Base-by-base conservation (phyloP, 768 basidiomycete genomes). In the Mycena belliarum region DNA sequence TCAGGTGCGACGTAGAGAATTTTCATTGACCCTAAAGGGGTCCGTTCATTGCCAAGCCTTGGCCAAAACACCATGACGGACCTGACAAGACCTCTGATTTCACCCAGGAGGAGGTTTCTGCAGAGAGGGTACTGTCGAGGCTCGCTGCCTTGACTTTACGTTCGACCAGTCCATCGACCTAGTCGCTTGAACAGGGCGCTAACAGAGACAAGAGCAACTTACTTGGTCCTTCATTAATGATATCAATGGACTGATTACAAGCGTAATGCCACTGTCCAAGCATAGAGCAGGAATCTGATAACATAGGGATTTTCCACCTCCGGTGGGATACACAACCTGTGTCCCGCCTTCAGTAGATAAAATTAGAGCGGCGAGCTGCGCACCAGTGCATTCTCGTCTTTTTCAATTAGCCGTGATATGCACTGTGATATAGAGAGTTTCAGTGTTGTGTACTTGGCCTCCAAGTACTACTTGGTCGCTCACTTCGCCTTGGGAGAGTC, bases 1-100 rank as follows among this genome's bases (percentile, higher is more conserved):
- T 80, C 80, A 0, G 79, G 79, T 1, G 80, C 80, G 3, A 79
- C 78, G 49, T 79, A 81, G 21, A 81, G 72, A 8, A 81, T 71
- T 66, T 80, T 80, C 61, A 81, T 70, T n/a, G 65, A 55, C 5
- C 76, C 76, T 5, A 9, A 11, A n/a, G 12, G 20, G 26, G 15
- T 9, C 20, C 29, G 28, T 46, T 20, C 3, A 45, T 18, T 12
- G 23, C 7, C 18, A 41, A 16, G 35, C 35, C 3, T 14, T 21
- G 6, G 7, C 6, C 5, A 9, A 15, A 11, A 23, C 4, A 32
- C 23, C 20, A 32, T 26, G 25, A 52, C 47, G 14, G 2, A 60
- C 59, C 60, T 35, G 55, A 57, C 21, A 75, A 42, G 0, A 79
- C 71, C 37, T 73, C 70, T 8, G 67, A n/a, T 52, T 76, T 73